These are phyloP conservation scores for Claviceps fusiformis DNA, from an alignment of 2,329 filamentous ascomycete genomes.

Conservation along the genomic window DNA sequence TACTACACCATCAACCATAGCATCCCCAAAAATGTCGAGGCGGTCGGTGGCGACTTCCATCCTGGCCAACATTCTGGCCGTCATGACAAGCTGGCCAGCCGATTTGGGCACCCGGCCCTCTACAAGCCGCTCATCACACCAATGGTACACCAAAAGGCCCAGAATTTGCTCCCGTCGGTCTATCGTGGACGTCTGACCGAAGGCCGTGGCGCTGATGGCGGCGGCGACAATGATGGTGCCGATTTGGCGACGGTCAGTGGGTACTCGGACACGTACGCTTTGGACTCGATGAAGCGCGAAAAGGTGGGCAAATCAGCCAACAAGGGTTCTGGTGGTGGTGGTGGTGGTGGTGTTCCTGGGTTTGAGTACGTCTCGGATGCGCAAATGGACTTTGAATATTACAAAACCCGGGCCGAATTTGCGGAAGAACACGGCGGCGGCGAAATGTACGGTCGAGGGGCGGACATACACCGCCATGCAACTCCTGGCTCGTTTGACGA, in stretches of 20 bases:
- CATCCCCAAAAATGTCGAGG: conserved; percentile 29
- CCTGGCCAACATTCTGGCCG: conserved; percentile 25
- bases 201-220: conserved; percentile 11
- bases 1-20: conserved; percentile 62
- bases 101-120: conserved; percentile 83
- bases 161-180: conserved; percentile 72
- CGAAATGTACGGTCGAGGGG: conserved; percentile 45
- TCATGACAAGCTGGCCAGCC: conserved; percentile 56
- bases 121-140: conserved; percentile 84
- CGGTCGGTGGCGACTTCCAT: conserved; percentile 29
- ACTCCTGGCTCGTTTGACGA: conserved; percentile 43
- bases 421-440: conserved; percentile 75
- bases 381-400: conserved; percentile 81
- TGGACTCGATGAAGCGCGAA: conserved; percentile 60
- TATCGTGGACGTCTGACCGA: conserved; percentile 71
- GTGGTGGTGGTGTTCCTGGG: conserved; percentile 37
- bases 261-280: conserved; percentile 69
- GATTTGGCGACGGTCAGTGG: conserved; percentile 48
- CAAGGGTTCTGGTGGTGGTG: not conserved
- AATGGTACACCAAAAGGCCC: conserved; percentile 87
- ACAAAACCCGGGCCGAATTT: conserved; percentile 82
- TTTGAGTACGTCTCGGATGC: conserved; percentile 85
- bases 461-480: conserved; percentile 45
- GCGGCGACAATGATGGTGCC: conserved; percentile 43
- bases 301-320: conserved; percentile 31